These are phyloP conservation scores for Senna tora DNA, from an alignment of 306 rosid species.

Conservation along the genomic window DNA sequence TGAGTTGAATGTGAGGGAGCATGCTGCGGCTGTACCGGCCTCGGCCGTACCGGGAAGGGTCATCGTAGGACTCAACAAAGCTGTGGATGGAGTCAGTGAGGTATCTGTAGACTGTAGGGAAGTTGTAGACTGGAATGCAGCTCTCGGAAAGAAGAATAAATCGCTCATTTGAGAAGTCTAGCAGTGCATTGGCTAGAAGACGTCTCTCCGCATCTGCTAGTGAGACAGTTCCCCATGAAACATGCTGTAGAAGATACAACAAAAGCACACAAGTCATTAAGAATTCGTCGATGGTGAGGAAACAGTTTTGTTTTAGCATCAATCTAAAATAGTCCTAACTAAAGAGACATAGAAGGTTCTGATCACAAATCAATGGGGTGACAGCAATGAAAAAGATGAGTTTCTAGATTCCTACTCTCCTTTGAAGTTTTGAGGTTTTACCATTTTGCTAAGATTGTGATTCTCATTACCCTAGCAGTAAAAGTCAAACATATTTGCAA, in stretches of 20 bases:
- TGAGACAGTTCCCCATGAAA: conserved; percentile 80
- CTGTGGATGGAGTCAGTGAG: conserved; percentile 65
- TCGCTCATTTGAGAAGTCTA: conserved; percentile 86
- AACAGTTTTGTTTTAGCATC: too few relatives aligned
- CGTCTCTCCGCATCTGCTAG: conserved; percentile 92
- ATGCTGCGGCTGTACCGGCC: conserved; percentile 86
- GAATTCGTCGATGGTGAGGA: too few relatives aligned
- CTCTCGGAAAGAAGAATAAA: conserved; percentile 94
- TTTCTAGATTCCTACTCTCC: too few relatives aligned
- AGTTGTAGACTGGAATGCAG: conserved; percentile 88
- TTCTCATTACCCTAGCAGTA: too few relatives aligned
- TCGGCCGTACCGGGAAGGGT: conserved; percentile 82
- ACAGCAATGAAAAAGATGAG: too few relatives aligned
- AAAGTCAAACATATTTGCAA: too few relatives aligned
- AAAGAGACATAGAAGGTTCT: too few relatives aligned
- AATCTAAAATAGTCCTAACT: too few relatives aligned
- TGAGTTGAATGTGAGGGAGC: conserved; percentile 80
- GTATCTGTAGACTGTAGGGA: conserved; percentile 74
- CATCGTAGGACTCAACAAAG: conserved; percentile 87
- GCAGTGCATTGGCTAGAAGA: conserved; percentile 85
- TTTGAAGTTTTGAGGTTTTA: too few relatives aligned
- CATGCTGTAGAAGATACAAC: conserved; percentile 51
- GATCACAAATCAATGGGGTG: too few relatives aligned
- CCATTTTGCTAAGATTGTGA: too few relatives aligned
- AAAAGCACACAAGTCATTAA: background rate